Evolutionary conservation across 176 grass and related monocot genomes (phyloP).

Genomic region (Bothriochloa decipiens): DNA sequence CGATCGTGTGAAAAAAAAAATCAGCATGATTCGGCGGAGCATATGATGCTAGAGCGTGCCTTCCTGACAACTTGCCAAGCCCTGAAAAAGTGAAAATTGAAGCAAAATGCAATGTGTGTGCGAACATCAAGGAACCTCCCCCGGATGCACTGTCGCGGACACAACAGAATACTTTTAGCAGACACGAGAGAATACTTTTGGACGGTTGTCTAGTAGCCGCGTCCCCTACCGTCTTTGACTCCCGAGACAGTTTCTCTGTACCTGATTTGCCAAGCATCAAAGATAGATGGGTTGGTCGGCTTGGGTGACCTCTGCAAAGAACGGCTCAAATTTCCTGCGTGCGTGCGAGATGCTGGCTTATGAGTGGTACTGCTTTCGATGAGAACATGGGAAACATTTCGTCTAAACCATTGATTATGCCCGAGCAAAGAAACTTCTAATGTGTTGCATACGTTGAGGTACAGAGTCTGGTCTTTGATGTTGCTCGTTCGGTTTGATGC

Average conservation of each 20-base stretch:
- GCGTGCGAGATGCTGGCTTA: background rate
- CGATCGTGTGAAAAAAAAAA: background rate
- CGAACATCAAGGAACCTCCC: constrained; percentile 23
- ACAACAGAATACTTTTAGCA: background rate
- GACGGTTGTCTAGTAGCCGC: constrained; percentile 22
- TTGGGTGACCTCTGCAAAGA: background rate
- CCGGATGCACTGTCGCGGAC: background rate
- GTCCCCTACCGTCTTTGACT: constrained; percentile 13
- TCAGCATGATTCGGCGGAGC: background rate
- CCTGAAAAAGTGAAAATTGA: background rate
- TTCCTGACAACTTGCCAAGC: background rate
- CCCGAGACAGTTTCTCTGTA: background rate
- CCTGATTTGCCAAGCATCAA: constrained; percentile 4
- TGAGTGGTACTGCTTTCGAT: no score
- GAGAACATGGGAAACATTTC: no score
- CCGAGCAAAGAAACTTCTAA: no score
- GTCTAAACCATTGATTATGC: no score
- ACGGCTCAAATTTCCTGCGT: background rate
- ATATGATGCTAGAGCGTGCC: background rate
- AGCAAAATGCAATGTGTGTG: background rate
- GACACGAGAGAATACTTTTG: no score
- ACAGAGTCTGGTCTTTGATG: background rate
- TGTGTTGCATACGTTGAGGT: background rate
- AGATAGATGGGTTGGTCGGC: background rate
- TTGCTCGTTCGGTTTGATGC: background rate